Evolutionary conservation across 1,284 basidiomycete species (phyloP), one percentile per base, ranked within the genome.

Genomic region (Rhodotorula sp.): DNA sequence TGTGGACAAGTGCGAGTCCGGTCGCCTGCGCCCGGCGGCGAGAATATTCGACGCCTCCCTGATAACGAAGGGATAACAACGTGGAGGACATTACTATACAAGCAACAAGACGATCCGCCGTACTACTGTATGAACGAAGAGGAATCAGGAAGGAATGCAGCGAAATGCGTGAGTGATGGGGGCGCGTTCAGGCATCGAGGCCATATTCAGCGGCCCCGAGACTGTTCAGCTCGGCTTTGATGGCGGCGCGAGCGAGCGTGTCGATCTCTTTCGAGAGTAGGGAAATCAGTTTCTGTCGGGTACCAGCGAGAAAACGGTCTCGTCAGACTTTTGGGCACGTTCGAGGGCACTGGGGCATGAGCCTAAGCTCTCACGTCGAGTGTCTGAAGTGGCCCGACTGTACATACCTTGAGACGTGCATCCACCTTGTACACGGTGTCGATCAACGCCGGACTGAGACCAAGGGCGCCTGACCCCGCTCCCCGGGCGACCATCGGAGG

Each of bases 351-450:
- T 24, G 48, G 48, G 22, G 18, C 48, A 10, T 48, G 48, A 48
- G 48, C 48, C 20, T 5, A 20, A 24, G 37, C 37, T 42, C 37
- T 42, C 37, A 42, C 37, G 37, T 42, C 37, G 37, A 14, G 37
- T 42, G 48, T 48, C 48, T 12, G 48, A 6, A 48, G 14, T 24
- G n/a, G 51, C 20, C 14, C 2, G 24, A 20, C 20, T 49, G 6
- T 24, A 80, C 85, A 58, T 59, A 91, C 91, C 84, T 91, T 93
- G 75, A 93, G 85, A 79, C 90, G 90, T 45, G 84, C 83, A 79
- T 93, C 91, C 60, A 91, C 87, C 80, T 92, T 92, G 58, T 88
- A 73, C 10, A 93, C 85, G 78, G 87, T 85, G 64, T 93, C 91
- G 15, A 80, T 74, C 26, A 82, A 66, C 30, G 72, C 70, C 22